Evolutionary conservation across 306 rosid genomes (phyloP), one percentile per base, ranked within the genome.

Genomic region (Nissolia schottii): DNA sequence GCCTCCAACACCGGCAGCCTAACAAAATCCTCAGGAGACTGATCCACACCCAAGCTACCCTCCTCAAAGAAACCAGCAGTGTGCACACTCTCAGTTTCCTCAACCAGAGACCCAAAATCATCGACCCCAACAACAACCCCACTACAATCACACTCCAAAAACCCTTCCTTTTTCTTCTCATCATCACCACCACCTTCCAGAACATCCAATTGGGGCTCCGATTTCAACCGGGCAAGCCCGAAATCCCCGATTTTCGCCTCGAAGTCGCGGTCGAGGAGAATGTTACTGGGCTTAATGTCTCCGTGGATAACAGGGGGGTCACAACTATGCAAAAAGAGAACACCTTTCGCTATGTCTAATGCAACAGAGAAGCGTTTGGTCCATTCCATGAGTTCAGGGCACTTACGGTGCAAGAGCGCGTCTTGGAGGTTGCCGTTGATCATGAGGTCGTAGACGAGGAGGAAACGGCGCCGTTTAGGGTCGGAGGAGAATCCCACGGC

Each of bases 281-380:
- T 75, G 67, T 95, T 95, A 75, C 99, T 95, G 0, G 99, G 99
- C 71, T 95, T 95, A 9, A 95, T 82, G 61, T 95, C 99, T 0
- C 99, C 96, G 8, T 95, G 99, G 9, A 95, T 85, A 6, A 95
- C 77, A 0, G 97, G 93, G 1, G 97, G 96, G 14, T 88, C 92
- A 45, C 84, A 79, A 3, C 88, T 81, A 4, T 95, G 99, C 60
- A 95, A 93, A 32, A 82, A 87, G 10, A 56, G 80, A 20, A 91
- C 29, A 12, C 96, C 99, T 19, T 72, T 88, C 0, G 96, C 97
- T 0, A 95, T 64, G 49, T 86, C 92, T 14, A 88, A 29, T 1
- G 79, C 73, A 18, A 89, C 23, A 0, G 70, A 53, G 51, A 86
- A 85, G 8, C 97, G 73, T 65, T 64, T 95, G 34, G 77, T 72